Evolutionary conservation across 108 stramenopile genomes (phyloP).

Genomic region (Mediolabrus comicus): DNA sequence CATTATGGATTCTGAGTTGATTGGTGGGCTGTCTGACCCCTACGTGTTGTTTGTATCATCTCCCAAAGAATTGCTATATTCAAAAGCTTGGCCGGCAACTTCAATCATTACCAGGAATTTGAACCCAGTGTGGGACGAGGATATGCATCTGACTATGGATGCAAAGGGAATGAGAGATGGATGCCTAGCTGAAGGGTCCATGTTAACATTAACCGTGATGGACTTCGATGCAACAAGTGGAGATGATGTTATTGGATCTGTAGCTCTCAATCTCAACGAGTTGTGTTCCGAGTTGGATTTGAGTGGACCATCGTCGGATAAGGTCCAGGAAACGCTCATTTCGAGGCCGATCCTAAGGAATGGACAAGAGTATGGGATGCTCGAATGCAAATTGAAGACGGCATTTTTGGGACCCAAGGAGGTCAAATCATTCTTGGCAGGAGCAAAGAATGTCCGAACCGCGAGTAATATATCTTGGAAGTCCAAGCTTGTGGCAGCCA

Average conservation of each 20-base stretch:
- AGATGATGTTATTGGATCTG: constrained; percentile 54
- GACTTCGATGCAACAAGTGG: constrained; percentile 52
- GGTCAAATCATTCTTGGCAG: constrained; percentile 24
- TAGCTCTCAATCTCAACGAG: constrained; percentile 49
- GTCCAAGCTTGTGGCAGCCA: neutral
- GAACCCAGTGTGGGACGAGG: constrained; percentile 46
- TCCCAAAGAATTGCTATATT: constrained; percentile 29
- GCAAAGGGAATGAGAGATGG: constrained; percentile 5
- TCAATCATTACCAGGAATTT: constrained; percentile 22
- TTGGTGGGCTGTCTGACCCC: constrained; percentile 58
- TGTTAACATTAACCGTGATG: constrained; percentile 55
- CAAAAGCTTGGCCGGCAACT: constrained; percentile 35
- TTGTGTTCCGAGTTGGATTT: constrained; percentile 34
- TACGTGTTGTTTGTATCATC: constrained; percentile 62
- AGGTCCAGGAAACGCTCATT: constrained; percentile 22
- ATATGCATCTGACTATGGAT: constrained; percentile 42
- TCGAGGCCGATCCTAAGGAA: constrained; percentile 32
- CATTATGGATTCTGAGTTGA: constrained; percentile 41
- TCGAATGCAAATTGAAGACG: constrained; percentile 29
- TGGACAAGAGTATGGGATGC: constrained; percentile 38
- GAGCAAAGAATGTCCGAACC: constrained; percentile 4
- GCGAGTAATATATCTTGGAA: neutral
- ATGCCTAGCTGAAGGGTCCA: constrained; percentile 24
- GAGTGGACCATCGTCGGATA: neutral
- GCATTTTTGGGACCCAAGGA: constrained; percentile 32